These are phyloP conservation scores for Cordia subcordata DNA, from an alignment of 257 asterid genomes.

Conservation along the genomic window DNA sequence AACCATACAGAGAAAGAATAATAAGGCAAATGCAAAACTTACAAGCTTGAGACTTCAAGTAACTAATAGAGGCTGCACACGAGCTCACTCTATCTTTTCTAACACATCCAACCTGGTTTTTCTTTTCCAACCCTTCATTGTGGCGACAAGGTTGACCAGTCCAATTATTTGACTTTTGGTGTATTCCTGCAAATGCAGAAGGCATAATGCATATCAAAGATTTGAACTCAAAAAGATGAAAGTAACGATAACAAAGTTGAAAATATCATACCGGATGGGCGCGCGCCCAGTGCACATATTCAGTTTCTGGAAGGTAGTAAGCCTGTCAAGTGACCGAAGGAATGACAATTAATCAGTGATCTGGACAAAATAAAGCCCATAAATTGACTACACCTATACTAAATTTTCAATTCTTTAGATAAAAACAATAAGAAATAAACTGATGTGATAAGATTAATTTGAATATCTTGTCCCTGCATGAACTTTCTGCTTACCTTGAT, in stretches of 20 bases:
- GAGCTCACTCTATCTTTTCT: constrained; percentile 67
- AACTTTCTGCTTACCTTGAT: constrained; percentile 58
- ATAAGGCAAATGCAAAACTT: neutral
- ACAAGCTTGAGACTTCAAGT: constrained; percentile 1
- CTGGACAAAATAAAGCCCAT: neutral
- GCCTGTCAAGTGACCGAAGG: constrained; percentile 47
- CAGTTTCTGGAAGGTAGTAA: constrained; percentile 98
- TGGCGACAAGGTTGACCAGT: constrained; percentile 79
- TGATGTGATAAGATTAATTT: neutral
- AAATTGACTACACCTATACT: neutral
- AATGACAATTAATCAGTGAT: neutral
- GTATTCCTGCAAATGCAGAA: constrained; percentile 58
- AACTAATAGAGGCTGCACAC: neutral
- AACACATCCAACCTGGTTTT: constrained; percentile 83
- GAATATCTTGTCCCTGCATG: neutral
- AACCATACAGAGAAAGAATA: neutral
- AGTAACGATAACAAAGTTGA: neutral
- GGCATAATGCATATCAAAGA: neutral
- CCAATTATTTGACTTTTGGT: constrained; percentile 77
- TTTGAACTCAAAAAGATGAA: neutral
- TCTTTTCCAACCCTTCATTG: constrained; percentile 95
- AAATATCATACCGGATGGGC: constrained; percentile 71
- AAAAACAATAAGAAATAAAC: neutral
- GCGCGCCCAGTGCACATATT: constrained; percentile 92
- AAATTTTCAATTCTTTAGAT: neutral